A percentile compares a stretch with the other conserved stretches of the same genome.
Conservation (phyloP, 2,329 filamentous ascomycete genomes). For the Penicillium griseofulvum region DNA sequence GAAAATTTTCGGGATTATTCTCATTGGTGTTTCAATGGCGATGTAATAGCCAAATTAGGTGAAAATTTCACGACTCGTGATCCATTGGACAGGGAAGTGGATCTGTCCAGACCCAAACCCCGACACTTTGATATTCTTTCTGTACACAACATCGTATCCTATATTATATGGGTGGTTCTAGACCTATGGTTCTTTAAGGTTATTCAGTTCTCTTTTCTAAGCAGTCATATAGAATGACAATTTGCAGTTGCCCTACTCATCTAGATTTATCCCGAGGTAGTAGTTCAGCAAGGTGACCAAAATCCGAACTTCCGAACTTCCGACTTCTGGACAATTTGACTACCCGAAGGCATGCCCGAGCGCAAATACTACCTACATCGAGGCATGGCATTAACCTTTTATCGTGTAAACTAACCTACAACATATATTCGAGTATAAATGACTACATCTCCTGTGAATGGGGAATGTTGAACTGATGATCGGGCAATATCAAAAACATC, state of each 20-base stretch:
- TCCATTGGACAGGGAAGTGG: conserved; percentile 15
- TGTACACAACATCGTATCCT: neutral
- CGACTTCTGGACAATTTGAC: neutral
- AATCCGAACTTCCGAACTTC: neutral
- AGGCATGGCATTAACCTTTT: neutral
- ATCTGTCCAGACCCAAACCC: neutral
- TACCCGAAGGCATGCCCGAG: neutral
- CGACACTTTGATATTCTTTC: neutral
- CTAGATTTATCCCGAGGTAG: neutral
- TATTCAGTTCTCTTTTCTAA: too few relatives aligned
- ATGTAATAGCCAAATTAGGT: conserved; percentile 1
- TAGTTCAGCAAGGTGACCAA: neutral
- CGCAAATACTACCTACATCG: neutral
- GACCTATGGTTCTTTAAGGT: neutral
- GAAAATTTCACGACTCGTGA: conserved; percentile 7
- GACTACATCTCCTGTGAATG: too few relatives aligned
- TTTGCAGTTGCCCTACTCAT: neutral
- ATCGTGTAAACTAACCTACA: too few relatives aligned
- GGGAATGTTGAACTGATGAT: too few relatives aligned
- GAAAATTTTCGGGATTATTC: conserved; percentile 7
- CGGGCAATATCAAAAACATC: too few relatives aligned
- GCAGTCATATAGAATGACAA: neutral
- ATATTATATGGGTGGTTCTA: neutral
- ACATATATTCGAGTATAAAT: too few relatives aligned
- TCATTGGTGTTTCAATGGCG: conserved; percentile 16